A percentile compares a stretch with the other conserved stretches of the same genome.
These are phyloP conservation scores for Malassezia furfur DNA, from an alignment of 1,284 basidiomycete genomes.

Conservation along the genomic window DNA sequence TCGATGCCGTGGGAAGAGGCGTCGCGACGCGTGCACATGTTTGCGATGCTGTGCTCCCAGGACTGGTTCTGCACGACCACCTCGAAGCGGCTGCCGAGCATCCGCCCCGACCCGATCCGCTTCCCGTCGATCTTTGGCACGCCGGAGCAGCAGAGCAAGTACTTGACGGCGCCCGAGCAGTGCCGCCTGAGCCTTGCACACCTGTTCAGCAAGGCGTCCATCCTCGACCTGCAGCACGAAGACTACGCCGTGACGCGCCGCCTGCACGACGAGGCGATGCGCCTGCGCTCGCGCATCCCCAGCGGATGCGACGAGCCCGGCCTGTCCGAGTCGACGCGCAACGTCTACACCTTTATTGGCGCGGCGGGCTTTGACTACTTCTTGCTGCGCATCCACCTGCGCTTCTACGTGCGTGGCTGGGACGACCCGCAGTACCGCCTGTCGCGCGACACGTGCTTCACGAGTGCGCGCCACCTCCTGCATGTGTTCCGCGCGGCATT, in stretches of 20 bases:
- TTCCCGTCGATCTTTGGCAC: constrained; percentile 19
- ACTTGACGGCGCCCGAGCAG: constrained; percentile 5
- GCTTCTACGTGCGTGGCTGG: constrained; percentile 41
- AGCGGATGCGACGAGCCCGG: not conserved
- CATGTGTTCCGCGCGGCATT: constrained; percentile 33
- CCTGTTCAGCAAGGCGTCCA: constrained; percentile 21
- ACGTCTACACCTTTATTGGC: constrained; percentile 18
- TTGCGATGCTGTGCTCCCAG: constrained; percentile 21
- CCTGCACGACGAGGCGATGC: constrained; percentile 24
- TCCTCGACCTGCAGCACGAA: constrained; percentile 26
- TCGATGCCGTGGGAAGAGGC: constrained; percentile 23
- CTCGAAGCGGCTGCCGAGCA: constrained; percentile 11
- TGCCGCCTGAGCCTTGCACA: constrained; percentile 21
- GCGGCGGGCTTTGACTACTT: constrained; percentile 11
- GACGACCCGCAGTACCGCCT: constrained; percentile 26
- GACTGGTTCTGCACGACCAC: constrained; percentile 22
- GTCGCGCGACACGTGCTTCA: constrained; percentile 35
- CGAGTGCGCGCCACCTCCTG: constrained; percentile 27
- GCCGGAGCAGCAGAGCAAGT: constrained; percentile 11
- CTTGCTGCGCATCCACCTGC: constrained; percentile 27
- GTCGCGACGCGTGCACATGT: constrained; percentile 28
- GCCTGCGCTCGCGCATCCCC: not conserved
- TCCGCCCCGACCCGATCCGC: not conserved
- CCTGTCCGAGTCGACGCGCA: constrained; percentile 15
- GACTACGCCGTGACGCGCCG: constrained; percentile 29